These are phyloP conservation scores for Amanita jacksonii DNA, from an alignment of 768 basidiomycete genomes.

Conservation along the genomic window DNA sequence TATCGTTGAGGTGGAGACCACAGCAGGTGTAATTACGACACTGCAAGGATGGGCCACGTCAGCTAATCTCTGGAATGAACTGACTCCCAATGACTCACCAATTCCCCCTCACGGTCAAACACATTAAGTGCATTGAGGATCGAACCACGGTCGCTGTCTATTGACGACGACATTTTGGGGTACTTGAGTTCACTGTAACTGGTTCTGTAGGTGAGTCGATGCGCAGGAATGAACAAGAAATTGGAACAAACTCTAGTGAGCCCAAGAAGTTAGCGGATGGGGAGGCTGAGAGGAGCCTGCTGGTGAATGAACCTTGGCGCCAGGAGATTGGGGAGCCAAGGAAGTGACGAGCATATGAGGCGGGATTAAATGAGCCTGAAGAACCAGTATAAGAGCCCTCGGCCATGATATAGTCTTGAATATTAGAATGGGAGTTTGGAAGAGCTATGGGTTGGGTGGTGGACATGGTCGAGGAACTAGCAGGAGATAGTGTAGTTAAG, in stretches of 20 bases:
- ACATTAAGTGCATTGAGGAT: slow-evolving; percentile 59
- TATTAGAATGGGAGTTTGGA: slow-evolving; percentile 19
- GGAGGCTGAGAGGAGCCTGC: slow-evolving; percentile 51
- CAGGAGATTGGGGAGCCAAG: slow-evolving; percentile 69
- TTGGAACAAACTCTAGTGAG: slow-evolving; percentile 51
- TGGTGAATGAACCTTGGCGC: slow-evolving; percentile 57
- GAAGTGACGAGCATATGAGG: slow-evolving; percentile 59
- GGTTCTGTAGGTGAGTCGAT: not conserved
- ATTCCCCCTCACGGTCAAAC: slow-evolving; percentile 63
- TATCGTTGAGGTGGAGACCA: slow-evolving; percentile 52
- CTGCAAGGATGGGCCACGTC: slow-evolving; percentile 21
- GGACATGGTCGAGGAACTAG: slow-evolving; percentile 10
- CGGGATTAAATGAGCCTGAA: slow-evolving; percentile 49
- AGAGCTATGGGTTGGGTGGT: slow-evolving; percentile 40
- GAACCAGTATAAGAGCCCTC: slow-evolving; percentile 41
- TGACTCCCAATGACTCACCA: slow-evolving; percentile 34
- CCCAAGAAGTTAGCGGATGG: slow-evolving; percentile 53
- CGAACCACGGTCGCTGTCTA: slow-evolving; percentile 45
- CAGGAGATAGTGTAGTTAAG: too few species aligned
- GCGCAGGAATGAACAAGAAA: not conserved
- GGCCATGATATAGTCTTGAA: slow-evolving; percentile 30
- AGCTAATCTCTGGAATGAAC: not conserved
- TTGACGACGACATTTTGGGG: slow-evolving; percentile 35
- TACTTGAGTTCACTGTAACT: slow-evolving; percentile 25
- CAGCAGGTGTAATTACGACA: slow-evolving; percentile 90